These are phyloP conservation scores for Mucor sp. DNA, from an alignment of 371 early-diverging fungal genomes.

Conservation along the genomic window DNA sequence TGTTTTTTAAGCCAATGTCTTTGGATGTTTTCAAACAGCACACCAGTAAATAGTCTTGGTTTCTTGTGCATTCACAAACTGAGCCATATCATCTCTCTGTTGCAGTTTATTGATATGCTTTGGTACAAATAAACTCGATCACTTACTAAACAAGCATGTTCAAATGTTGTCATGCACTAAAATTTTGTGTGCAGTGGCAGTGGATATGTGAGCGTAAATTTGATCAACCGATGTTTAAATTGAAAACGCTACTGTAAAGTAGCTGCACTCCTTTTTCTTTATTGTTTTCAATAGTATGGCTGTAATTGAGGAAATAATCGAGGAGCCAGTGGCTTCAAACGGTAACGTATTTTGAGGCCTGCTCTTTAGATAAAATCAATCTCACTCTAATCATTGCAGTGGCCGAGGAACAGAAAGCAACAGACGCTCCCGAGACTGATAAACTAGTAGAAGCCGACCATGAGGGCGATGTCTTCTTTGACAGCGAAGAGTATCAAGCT, in stretches of 20 bases:
- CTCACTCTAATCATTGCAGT: background rate
- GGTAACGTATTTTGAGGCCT: background rate
- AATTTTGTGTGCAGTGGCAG: no score
- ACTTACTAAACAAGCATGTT: no score
- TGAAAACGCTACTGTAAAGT: background rate
- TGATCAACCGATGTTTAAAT: no score
- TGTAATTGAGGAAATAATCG: slow-evolving; percentile 47
- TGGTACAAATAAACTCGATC: no score
- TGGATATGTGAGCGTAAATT: no score
- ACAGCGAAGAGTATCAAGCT: slow-evolving; percentile 33
- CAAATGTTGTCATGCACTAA: no score
- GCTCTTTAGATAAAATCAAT: background rate
- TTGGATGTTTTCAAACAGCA: no score
- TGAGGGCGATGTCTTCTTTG: slow-evolving; percentile 50
- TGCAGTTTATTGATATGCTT: no score
- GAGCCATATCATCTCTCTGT: no score
- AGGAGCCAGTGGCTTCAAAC: slow-evolving; percentile 5
- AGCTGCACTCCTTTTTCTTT: background rate
- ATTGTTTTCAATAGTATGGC: slow-evolving; percentile 34
- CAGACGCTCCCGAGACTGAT: background rate
- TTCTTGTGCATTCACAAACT: no score
- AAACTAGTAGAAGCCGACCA: slow-evolving; percentile 16
- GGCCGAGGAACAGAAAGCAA: background rate
- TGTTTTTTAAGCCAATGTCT: no score
- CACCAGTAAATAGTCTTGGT: no score